phyloP scores from a whole-genome alignment of 2,329 filamentous ascomycete genomes.

The Monosporascus sp. region DNA sequence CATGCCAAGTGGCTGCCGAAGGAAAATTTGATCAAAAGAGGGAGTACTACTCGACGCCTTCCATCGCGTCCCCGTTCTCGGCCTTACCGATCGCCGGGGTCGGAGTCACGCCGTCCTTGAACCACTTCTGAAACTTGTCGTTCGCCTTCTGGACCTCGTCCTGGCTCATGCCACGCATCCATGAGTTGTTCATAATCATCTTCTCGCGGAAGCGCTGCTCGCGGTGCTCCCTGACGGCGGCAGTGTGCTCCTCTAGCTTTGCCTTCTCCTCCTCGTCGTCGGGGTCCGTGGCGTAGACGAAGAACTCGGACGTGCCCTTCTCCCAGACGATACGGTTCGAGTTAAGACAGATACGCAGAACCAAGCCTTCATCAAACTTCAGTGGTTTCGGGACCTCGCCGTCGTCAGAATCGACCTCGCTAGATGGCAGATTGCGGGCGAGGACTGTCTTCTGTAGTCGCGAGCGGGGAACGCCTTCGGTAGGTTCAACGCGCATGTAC shows the following conservation, averaged over 20 bases:
- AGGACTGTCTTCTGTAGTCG: conserved; percentile 65
- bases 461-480: conserved; percentile 66
- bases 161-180: conserved; percentile 73
- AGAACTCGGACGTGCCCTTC: conserved; percentile 64
- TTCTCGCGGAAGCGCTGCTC: conserved; percentile 70
- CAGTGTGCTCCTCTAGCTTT: conserved; percentile 55
- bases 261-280: conserved; percentile 60
- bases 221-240: conserved; percentile 54
- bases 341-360: conserved; percentile 69
- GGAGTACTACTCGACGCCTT: conserved; percentile 13
- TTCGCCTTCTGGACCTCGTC: conserved; percentile 72
- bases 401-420: conserved; percentile 58
- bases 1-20: not conserved
- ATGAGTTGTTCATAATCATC: conserved; percentile 74
- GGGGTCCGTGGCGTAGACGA: conserved; percentile 64
- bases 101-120: conserved; percentile 41
- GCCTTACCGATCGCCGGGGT: conserved; percentile 22
- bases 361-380: conserved; percentile 60
- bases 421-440: conserved; percentile 61
- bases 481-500: conserved; percentile 82
- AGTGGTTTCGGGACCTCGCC: conserved; percentile 56
- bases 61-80: conserved; percentile 14
- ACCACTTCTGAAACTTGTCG: conserved; percentile 53
- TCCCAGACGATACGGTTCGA: conserved; percentile 77
- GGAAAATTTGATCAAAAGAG: not conserved